A percentile compares a stretch with the other conserved stretches of the same genome.
These are phyloP conservation scores for Colletotrichum tanaceti DNA, from an alignment of 2,329 filamentous ascomycete genomes.

Conservation along the genomic window DNA sequence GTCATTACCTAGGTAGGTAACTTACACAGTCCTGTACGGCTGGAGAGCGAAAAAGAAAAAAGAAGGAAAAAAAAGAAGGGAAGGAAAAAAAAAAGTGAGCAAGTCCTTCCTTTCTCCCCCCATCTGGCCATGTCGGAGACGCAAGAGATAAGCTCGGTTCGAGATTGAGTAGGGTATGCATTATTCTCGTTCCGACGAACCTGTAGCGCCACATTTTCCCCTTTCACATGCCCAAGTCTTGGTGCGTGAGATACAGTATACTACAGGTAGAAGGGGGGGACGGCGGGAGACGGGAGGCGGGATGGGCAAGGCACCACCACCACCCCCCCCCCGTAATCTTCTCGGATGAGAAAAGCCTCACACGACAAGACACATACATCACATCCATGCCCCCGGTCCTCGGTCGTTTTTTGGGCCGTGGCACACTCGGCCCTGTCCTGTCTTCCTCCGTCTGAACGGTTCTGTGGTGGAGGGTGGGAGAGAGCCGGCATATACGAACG, in stretches of 20 bases:
- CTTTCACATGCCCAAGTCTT: constrained; percentile 31
- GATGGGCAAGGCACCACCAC: neutral
- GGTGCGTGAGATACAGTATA: too few species aligned
- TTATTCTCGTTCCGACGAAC: constrained; percentile 18
- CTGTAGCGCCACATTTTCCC: neutral
- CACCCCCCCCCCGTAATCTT: too few species aligned
- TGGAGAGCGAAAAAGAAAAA: too few species aligned
- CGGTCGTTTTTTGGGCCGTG: neutral
- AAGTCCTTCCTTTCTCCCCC: too few species aligned
- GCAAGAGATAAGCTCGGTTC: constrained; percentile 18
- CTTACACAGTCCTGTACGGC: too few species aligned
- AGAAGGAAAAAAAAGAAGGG: too few species aligned
- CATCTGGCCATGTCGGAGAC: neutral
- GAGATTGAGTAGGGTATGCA: neutral
- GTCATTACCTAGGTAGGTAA: too few species aligned
- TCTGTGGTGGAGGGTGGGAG: too few species aligned
- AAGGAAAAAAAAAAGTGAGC: too few species aligned
- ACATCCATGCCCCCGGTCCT: neutral
- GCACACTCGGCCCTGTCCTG: neutral
- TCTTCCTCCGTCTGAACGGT: neutral
- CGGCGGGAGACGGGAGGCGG: neutral
- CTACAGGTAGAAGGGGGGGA: too few species aligned
- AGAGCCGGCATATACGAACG: neutral
- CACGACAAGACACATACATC: too few species aligned
- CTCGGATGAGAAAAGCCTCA: neutral